Evolutionary conservation across 139 green algal species (phyloP).

Genomic region (Chlamydomonas schloesseri): DNA sequence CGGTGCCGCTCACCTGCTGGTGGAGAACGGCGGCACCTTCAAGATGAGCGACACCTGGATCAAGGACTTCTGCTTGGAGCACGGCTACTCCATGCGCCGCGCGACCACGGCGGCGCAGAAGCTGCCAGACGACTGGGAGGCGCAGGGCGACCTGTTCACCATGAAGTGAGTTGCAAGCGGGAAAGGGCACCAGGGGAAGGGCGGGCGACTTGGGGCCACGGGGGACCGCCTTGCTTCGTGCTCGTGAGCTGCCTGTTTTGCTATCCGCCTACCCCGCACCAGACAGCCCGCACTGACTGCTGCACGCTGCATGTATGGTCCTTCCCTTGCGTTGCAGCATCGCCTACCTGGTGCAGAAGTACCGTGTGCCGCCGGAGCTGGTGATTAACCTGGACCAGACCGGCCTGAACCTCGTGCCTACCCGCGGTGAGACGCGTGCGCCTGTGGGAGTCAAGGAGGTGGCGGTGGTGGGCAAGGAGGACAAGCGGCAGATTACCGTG

Average conservation of each 20-base stretch:
- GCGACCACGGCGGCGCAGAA: slow-evolving; percentile 3
- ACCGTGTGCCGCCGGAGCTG: neutral
- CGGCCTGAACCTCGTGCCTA: neutral
- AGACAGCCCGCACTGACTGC: too few relatives aligned
- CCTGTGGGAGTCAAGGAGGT: neutral
- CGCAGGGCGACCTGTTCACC: neutral
- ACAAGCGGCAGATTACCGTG: too few relatives aligned
- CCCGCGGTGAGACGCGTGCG: neutral
- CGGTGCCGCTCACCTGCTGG: neutral
- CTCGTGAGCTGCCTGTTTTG: too few relatives aligned
- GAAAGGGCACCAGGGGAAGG: too few relatives aligned
- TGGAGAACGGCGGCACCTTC: neutral
- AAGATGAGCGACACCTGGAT: neutral
- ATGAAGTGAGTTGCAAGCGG: too few relatives aligned
- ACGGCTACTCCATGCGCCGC: neutral
- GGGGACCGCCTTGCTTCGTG: too few relatives aligned
- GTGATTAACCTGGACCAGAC: slow-evolving; percentile 1
- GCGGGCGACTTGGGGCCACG: too few relatives aligned
- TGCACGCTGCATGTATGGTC: too few relatives aligned
- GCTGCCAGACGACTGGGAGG: neutral
- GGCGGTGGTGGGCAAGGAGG: too few relatives aligned
- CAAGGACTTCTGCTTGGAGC: neutral
- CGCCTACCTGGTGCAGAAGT: neutral
- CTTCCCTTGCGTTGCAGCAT: too few relatives aligned
- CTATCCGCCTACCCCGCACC: too few relatives aligned